Evolutionary conservation across 148 eudicot genomes (phyloP), one percentile per base, ranked within the genome.

Genomic region (Silene uniflora): DNA sequence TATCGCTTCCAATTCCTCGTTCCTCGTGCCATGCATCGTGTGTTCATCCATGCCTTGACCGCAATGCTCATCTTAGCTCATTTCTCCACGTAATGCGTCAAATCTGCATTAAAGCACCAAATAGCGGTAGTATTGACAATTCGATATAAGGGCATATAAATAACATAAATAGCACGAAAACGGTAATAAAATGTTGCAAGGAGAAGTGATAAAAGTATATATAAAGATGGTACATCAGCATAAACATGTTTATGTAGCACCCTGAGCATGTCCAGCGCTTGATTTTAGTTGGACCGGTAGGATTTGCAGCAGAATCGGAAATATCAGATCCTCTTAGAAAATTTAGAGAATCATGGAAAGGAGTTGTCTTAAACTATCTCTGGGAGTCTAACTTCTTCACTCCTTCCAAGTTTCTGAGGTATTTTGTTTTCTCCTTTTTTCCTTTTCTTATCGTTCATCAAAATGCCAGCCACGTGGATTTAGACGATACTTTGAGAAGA

Each of bases 301-400:
- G 99, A 59, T 83, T 95, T 81, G 76, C 91, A 56, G 82, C 89
- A 24, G 92, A 95, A 46, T 60, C 89, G 17, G 96, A 95, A 24
- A 85, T 76, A 87, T 82, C 91, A 42, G 97, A 95, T 85, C 76
- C 84, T 70, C 72, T 95, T 35, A 73, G 73, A 56, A 87, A 81
- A 69, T 89, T 95, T 73, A 85, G 80, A 76, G 85, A 89, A 85
- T 88, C 97, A 17, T 92, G 99, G 99, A 92, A 89, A 86, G 99
- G 97, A 78, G 92, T 93, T 73, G 71, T 95, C 32, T 12, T 91
- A 73, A 95, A 95, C 71, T 93, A 89, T 86, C 78, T 95, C 29
- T 95, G 99, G 99, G 99, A 95, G 77, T 90, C 97, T 74, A 92
- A 95, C 80, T 87, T 95, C 80, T 87, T 95, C 76, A 95, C 99